phyloP scores from a whole-genome alignment of 106 monocot genomes.

The Vanilla planifolia region DNA sequence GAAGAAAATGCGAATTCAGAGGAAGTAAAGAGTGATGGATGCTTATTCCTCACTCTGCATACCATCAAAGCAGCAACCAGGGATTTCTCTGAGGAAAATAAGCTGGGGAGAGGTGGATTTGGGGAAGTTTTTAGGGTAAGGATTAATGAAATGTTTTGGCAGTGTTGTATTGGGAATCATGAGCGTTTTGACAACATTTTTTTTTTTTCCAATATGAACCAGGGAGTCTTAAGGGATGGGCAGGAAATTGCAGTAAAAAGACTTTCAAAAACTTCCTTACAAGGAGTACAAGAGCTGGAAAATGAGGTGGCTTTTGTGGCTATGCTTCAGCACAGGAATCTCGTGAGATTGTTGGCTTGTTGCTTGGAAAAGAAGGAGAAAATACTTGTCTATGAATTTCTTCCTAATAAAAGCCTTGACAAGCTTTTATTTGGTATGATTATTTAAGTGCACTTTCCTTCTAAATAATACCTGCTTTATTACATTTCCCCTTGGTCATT shows the following conservation, averaged over 20 bases:
- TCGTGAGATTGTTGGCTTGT: slow-evolving; percentile 10
- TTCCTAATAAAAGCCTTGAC: too few relatives aligned
- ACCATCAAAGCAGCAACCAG: not conserved
- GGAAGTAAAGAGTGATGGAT: not conserved
- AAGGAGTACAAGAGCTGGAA: slow-evolving; percentile 12
- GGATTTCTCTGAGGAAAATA: not conserved
- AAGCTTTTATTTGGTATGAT: too few relatives aligned
- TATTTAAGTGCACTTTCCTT: too few relatives aligned
- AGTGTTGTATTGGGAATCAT: not conserved
- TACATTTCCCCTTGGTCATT: too few relatives aligned
- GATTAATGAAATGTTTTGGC: not conserved
- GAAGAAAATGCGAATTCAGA: not conserved
- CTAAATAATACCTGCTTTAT: too few relatives aligned
- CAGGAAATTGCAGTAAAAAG: slow-evolving; percentile 14
- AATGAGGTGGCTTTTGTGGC: slow-evolving; percentile 16
- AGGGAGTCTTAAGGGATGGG: not conserved
- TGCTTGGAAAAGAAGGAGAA: too few relatives aligned
- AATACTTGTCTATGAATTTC: too few relatives aligned
- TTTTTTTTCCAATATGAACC: not conserved
- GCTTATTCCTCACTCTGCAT: not conserved
- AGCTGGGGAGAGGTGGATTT: slow-evolving; percentile 4
- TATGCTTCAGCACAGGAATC: slow-evolving; percentile 16
- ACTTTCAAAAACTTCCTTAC: slow-evolving; percentile 6
- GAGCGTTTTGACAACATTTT: not conserved
- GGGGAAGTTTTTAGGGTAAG: not conserved